These are phyloP conservation scores for Capsella bursapastoris DNA, from an alignment of 345 rosid genomes.

Conservation along the genomic window DNA sequence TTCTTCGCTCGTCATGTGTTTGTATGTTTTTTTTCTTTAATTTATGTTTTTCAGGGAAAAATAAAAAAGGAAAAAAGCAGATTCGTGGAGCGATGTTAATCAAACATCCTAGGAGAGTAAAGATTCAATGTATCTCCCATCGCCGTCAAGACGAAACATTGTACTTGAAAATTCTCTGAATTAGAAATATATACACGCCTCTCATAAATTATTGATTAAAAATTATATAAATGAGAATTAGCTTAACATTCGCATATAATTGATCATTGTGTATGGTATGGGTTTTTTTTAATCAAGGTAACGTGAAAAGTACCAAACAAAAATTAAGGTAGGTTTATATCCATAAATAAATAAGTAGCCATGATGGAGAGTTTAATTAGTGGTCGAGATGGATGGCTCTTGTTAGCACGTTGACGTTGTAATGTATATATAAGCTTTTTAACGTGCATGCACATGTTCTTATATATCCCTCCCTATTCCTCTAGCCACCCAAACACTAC, in stretches of 20 bases:
- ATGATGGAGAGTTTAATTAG: constrained; percentile 34
- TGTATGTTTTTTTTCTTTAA: constrained; percentile 6
- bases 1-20: constrained; percentile 34
- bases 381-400: constrained; percentile 38
- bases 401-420: constrained; percentile 34
- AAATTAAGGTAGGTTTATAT: constrained; percentile 34
- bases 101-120: constrained; percentile 42
- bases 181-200: constrained; percentile 18
- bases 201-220: neutral
- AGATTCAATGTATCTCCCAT: constrained; percentile 41
- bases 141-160: constrained; percentile 44
- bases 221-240: constrained; percentile 18
- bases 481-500: constrained; percentile 20
- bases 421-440: constrained; percentile 27
- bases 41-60: neutral
- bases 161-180: constrained; percentile 33
- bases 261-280: constrained; percentile 18
- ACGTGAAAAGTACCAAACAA: constrained; percentile 44
- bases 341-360: constrained; percentile 12
- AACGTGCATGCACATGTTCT: constrained; percentile 47
- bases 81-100: constrained; percentile 40
- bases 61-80: neutral
- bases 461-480: constrained; percentile 36
- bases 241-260: constrained; percentile 35
- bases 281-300: constrained; percentile 24